A percentile compares a stretch with the other conserved stretches of the same genome.
Evolutionary conservation across 306 rosid species (phyloP).

Genomic region (Malus orientalis): DNA sequence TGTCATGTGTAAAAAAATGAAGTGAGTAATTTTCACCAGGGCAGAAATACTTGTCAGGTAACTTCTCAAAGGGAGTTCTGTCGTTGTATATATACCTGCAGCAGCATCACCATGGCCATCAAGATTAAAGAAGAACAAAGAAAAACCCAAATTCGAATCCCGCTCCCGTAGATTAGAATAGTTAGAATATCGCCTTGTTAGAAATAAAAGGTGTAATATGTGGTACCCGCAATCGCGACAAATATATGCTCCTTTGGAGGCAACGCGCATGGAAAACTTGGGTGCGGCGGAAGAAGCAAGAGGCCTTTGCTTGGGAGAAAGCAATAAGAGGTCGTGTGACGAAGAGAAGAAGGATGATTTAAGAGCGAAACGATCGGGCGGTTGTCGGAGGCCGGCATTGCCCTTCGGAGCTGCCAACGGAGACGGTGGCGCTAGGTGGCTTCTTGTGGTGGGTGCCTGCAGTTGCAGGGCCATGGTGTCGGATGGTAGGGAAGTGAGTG

Average conservation of each 20-base stretch:
- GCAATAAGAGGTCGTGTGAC: conserved; percentile 24
- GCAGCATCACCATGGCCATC: neutral
- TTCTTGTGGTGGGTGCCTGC: conserved; percentile 33
- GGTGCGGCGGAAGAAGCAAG: conserved; percentile 31
- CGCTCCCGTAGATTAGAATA: neutral
- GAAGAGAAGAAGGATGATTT: conserved; percentile 51
- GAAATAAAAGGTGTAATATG: neutral
- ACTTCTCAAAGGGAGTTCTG: conserved; percentile 71
- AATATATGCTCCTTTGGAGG: conserved; percentile 82
- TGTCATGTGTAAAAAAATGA: neutral
- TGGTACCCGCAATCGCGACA: conserved; percentile 97
- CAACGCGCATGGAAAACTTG: conserved; percentile 75
- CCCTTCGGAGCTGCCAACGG: conserved; percentile 18
- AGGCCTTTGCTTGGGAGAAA: conserved; percentile 21
- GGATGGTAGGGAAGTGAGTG: neutral
- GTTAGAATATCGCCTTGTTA: neutral
- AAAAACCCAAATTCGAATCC: neutral
- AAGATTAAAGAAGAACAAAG: neutral
- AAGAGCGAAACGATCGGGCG: conserved; percentile 25
- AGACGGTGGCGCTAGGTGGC: conserved; percentile 5
- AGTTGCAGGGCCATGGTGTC: conserved; percentile 43
- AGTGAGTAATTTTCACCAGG: conserved; percentile 42
- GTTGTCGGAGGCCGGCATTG: conserved; percentile 32
- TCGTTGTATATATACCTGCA: conserved; percentile 83
- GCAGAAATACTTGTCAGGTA: conserved; percentile 72